phyloP scores from a whole-genome alignment of 2,329 filamentous ascomycete genomes.

The Fusarium keratoplasticum region DNA sequence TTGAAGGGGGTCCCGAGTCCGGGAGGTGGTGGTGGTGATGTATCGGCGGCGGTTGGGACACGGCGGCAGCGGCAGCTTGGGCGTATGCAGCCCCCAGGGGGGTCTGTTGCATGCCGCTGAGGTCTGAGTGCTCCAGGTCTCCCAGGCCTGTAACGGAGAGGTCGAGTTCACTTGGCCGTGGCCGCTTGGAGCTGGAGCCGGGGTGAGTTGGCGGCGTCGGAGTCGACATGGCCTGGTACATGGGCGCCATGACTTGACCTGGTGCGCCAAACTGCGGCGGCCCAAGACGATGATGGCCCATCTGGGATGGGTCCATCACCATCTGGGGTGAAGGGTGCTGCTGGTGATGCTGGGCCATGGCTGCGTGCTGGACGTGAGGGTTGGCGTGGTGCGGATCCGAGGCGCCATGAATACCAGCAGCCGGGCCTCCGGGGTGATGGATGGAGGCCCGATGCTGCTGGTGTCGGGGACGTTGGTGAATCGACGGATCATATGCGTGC shows the following conservation, averaged over 20 bases:
- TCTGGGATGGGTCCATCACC: conserved; percentile 66
- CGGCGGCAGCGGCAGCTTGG: conserved; percentile 54
- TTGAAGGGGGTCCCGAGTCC: conserved; percentile 76
- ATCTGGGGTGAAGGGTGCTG: conserved; percentile 64
- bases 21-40: conserved; percentile 88
- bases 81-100: conserved; percentile 65
- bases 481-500: conserved; percentile 69
- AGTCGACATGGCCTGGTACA: conserved; percentile 64
- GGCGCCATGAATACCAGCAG: conserved; percentile 60
- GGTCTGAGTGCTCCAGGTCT: conserved; percentile 65
- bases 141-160: conserved; percentile 62
- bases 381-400: conserved; percentile 53
- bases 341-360: conserved; percentile 57
- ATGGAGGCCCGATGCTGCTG: conserved; percentile 60
- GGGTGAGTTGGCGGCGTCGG: conserved; percentile 49
- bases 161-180: conserved; percentile 69
- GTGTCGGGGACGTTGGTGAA: conserved; percentile 50
- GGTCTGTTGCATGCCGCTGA: conserved; percentile 66
- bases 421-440: conserved; percentile 57
- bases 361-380: conserved; percentile 48
- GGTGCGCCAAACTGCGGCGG: conserved; percentile 65
- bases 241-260: conserved; percentile 61
- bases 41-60: conserved; percentile 61
- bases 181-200: conserved; percentile 60
- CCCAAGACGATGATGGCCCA: conserved; percentile 64